Base-by-base conservation (phyloP, 139 green algal species). In the Monoraphidium neglectum region DNA sequence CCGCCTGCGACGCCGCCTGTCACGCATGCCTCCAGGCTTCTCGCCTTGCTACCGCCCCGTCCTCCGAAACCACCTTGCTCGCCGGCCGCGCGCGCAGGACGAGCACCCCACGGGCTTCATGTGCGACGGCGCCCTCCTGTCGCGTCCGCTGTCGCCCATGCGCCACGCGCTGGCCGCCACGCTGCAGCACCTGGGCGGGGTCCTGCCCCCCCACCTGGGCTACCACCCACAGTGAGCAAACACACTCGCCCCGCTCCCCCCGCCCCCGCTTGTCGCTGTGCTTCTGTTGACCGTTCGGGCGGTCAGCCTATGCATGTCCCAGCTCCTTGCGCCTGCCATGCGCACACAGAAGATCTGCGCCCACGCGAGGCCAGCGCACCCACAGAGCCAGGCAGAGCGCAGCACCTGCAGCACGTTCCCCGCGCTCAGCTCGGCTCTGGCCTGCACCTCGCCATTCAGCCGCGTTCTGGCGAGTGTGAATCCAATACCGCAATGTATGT, bases 191-290 rank as follows among this genome's bases (percentile, higher is more conserved):
- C 72, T 94, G 40, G 84, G 85, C 1, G 89, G 89, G 4, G 59
- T 93, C 49, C 80, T 94, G 68, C 89, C 89, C 12, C 83, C 86
- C 12, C 89, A 94, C 68, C 59, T 93, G 71, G 86, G 85, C 3
- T 89, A 89, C 72, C 61, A 76, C 53, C 81, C 83, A 15, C 54
- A 66, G 12, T 67, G 57, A 21, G 49, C 30, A 69, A 61, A 38
- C 64, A 12, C 56, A 12, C 8, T 10, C 56, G 10, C 26, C 13
- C 56, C 26, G 8, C 13, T 13, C 13, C 8, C 26, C 24, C 26
- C 10, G 56, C 8, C 12, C 24, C 56, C n/a, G n/a, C 26, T 30
- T 32, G 8, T 10, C 56, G 56, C 56, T 30, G 56, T 30, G 56
- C n/a, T 18, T 6, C n/a, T 63, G 56, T 30, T 10, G 8, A 32